phyloP scores from a whole-genome alignment of 2,329 filamentous ascomycete species.

The Penicillium sp. region DNA sequence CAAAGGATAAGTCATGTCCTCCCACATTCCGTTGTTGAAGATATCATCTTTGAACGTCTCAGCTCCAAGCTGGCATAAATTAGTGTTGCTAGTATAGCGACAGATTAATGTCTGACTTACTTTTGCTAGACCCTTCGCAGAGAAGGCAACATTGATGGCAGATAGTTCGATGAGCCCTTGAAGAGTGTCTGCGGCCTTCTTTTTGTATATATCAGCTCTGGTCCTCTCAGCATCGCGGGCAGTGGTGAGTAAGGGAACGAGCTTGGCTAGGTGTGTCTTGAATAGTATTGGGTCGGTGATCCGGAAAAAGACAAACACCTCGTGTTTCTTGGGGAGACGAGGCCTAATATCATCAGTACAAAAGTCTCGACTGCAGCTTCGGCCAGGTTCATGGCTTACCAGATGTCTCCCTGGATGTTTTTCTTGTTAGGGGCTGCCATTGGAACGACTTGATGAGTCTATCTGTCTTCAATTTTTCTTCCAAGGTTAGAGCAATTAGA shows the following conservation, averaged over 20 bases:
- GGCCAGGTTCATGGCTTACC: too few relatives aligned
- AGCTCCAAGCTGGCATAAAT: background rate
- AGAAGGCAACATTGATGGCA: slow-evolving; percentile 1
- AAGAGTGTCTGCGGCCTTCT: background rate
- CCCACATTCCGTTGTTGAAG: background rate
- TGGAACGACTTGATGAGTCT: too few relatives aligned
- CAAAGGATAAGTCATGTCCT: background rate
- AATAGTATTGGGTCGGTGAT: background rate
- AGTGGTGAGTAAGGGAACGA: background rate
- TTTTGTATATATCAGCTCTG: background rate
- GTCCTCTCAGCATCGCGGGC: background rate
- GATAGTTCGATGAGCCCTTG: background rate
- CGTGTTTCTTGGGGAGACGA: background rate
- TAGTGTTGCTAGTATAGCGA: background rate
- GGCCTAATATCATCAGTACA: background rate
- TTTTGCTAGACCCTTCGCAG: background rate
- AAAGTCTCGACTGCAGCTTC: too few relatives aligned
- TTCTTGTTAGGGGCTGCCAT: too few relatives aligned
- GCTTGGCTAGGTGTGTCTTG: background rate
- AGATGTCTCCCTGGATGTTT: too few relatives aligned
- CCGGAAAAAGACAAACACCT: slow-evolving; percentile 1
- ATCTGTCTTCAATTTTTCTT: too few relatives aligned
- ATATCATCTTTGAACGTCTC: background rate
- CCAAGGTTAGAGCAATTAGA: too few relatives aligned
- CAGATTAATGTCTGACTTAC: background rate